Evolutionary conservation across 75 land plant species (phyloP).

Genomic region (Pseudotsuga menziesii): DNA sequence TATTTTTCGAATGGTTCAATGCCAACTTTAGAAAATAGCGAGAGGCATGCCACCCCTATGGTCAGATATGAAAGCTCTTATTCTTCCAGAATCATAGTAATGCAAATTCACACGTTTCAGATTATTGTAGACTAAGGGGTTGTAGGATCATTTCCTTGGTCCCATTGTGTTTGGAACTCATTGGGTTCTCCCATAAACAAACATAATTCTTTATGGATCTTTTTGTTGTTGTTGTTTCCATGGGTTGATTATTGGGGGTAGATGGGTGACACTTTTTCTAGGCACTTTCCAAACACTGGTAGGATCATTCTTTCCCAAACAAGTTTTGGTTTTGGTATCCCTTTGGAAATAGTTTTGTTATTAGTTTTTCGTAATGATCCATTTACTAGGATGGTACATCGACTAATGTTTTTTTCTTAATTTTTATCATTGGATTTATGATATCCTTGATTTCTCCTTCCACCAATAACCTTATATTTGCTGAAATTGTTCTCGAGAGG

Average conservation of each 20-base stretch:
- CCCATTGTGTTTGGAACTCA: constrained; percentile 87
- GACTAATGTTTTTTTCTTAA: constrained; percentile 44
- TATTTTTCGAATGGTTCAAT: too few species aligned
- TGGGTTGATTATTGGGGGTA: constrained; percentile 77
- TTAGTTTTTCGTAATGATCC: too few species aligned
- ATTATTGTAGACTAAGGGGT: too few species aligned
- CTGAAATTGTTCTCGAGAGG: constrained; percentile 68
- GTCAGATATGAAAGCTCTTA: too few species aligned
- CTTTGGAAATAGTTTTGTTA: constrained; percentile 65
- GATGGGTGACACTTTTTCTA: constrained; percentile 63
- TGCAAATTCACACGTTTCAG: constrained; percentile 57
- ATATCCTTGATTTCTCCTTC: constrained; percentile 76
- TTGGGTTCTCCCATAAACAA: constrained; percentile 55
- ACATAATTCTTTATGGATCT: constrained; percentile 51
- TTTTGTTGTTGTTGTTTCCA: constrained; percentile 47
- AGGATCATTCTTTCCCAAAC: constrained; percentile 75
- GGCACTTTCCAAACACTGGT: constrained; percentile 57
- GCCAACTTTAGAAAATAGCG: too few species aligned
- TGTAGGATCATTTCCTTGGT: constrained; percentile 84
- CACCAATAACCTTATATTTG: constrained; percentile 92
- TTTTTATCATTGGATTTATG: constrained; percentile 53
- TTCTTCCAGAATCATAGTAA: constrained; percentile 1
- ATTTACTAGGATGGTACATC: constrained; percentile 52
- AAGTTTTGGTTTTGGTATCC: constrained; percentile 66
- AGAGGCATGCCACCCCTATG: too few species aligned